phyloP scores from a whole-genome alignment of 306 rosid species.

The Ammopiptanthus mongolicus region DNA sequence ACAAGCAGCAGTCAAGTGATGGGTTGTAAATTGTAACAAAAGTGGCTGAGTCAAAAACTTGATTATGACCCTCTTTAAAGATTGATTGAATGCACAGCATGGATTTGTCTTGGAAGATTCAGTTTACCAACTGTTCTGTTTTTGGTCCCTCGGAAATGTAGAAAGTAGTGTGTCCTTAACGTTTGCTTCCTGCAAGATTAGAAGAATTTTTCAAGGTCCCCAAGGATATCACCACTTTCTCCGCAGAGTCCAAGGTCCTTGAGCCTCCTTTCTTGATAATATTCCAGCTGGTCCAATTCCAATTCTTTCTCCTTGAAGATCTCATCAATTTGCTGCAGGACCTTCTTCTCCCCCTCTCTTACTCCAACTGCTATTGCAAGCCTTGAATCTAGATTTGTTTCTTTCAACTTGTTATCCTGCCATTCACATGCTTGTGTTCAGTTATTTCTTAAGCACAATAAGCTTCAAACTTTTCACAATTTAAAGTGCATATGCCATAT shows the following conservation, averaged over 20 bases:
- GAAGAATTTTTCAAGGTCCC: conserved; percentile 43
- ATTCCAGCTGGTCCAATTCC: conserved; percentile 61
- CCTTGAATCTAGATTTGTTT: conserved; percentile 54
- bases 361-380: conserved; percentile 78
- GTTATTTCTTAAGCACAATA: conserved; percentile 12
- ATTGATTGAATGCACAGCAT: conserved; percentile 1
- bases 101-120: not conserved
- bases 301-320: conserved; percentile 63
- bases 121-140: not conserved
- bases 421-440: conserved; percentile 15
- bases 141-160: not conserved
- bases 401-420: conserved; percentile 79
- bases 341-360: conserved; percentile 81
- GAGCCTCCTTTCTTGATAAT: conserved; percentile 91
- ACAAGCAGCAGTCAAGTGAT: conserved; percentile 12
- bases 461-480: not conserved
- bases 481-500: not conserved
- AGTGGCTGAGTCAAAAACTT: conserved; percentile 4
- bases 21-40: not conserved
- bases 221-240: conserved; percentile 82
- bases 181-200: conserved; percentile 21
- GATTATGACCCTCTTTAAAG: conserved; percentile 9
- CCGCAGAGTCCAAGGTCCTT: conserved; percentile 97
- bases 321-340: conserved; percentile 68
- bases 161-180: not conserved